Conservation (phyloP, 257 asterid species). For the Penstemon newberryi region DNA sequence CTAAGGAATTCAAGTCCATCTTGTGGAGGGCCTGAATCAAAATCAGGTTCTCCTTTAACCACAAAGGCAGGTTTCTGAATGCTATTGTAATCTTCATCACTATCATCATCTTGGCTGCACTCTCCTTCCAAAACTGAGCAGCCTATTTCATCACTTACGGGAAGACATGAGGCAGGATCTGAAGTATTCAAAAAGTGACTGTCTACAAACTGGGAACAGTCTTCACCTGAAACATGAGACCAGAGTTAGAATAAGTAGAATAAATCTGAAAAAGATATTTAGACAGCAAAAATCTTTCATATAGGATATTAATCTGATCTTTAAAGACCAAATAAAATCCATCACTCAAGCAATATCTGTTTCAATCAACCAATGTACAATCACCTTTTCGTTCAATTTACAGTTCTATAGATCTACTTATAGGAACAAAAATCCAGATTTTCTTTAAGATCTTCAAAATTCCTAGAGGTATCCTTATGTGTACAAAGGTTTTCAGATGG, state of each 20-base stretch:
- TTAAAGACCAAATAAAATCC: constrained; percentile 16
- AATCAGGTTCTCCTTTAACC: constrained; percentile 86
- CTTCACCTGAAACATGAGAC: constrained; percentile 46
- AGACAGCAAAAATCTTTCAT: background rate
- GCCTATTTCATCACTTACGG: constrained; percentile 38
- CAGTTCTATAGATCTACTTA: constrained; percentile 19
- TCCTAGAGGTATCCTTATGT: constrained; percentile 43
- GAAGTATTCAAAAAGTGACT: constrained; percentile 30
- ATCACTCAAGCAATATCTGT: constrained; percentile 12
- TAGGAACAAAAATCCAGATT: constrained; percentile 14
- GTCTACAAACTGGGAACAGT: constrained; percentile 33
- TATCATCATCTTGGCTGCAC: constrained; percentile 51
- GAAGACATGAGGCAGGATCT: constrained; percentile 37
- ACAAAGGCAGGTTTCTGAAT: constrained; percentile 81
- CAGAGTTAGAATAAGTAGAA: constrained; percentile 20
- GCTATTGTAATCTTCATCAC: constrained; percentile 77
- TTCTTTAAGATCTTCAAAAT: constrained; percentile 9
- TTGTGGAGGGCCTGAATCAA: constrained; percentile 91
- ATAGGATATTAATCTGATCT: background rate
- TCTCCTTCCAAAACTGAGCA: constrained; percentile 46
- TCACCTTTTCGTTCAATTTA: constrained; percentile 11
- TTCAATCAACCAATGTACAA: constrained; percentile 12
- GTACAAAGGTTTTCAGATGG: constrained; percentile 36
- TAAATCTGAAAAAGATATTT: background rate
- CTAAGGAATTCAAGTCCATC: constrained; percentile 96